Conservation (phyloP, 2,329 filamentous ascomycete genomes). For the Phyllachora maydis region DNA sequence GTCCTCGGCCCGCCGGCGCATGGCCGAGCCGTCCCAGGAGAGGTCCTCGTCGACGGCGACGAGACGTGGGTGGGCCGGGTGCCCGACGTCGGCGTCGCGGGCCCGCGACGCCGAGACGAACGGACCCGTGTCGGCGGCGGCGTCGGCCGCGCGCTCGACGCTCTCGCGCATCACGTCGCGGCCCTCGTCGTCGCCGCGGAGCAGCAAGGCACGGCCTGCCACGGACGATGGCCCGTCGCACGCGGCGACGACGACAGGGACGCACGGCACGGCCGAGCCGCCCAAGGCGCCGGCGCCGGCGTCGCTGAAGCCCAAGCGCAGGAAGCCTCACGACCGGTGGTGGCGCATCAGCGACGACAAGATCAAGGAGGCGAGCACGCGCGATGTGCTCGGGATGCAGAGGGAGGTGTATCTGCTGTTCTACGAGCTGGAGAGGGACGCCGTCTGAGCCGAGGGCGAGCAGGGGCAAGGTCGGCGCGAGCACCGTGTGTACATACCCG, state of each 20-base stretch:
- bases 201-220: too few species aligned
- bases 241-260: too few species aligned
- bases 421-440: constrained; percentile 59
- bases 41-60: too few species aligned
- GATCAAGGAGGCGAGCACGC: constrained; percentile 82
- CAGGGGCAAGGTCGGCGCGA: not conserved
- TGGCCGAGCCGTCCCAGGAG: too few species aligned
- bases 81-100: constrained; percentile 8
- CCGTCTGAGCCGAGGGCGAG: constrained; percentile 2
- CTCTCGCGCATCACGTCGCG: constrained; percentile 21
- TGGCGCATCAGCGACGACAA: constrained; percentile 98
- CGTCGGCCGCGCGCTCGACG: constrained; percentile 32
- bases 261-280: too few species aligned
- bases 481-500: too few species aligned
- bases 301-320: constrained; percentile 19
- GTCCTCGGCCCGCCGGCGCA: too few species aligned
- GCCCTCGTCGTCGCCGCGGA: constrained; percentile 13
- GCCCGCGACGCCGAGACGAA: constrained; percentile 20
- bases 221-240: too few species aligned
- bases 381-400: constrained; percentile 82
- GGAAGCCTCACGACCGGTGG: constrained; percentile 55
- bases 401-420: constrained; percentile 91
- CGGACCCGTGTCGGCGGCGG: constrained; percentile 34
- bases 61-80: not conserved
- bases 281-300: too few species aligned